Evolutionary conservation across 352 stramenopile genomes (phyloP), one percentile per base, ranked within the genome.

Genomic region (Pythium chondricola): DNA sequence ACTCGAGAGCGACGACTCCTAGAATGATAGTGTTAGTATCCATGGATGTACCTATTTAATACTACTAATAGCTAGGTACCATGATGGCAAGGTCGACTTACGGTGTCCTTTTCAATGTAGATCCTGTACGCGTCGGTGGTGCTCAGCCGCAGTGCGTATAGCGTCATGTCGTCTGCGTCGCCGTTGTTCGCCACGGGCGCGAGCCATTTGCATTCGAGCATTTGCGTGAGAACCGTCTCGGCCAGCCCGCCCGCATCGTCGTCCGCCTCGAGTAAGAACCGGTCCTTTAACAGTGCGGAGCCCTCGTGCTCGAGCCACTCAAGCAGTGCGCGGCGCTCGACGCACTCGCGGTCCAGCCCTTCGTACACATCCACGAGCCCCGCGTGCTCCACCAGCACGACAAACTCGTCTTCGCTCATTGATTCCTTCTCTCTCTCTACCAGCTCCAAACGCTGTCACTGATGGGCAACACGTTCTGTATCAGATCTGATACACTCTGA

Each of bases 331-430:
- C 56, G 63, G 43, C 75, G 65, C 51, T 85, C 74, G 43, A 89
- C 71, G 47, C 79, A 91, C 60, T 91, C 77, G 49, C 75, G 71
- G 24, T 69, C 74, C 30, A 71, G 73, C 40, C 78, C 75, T 29
- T 92, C 77, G 47, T 73, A 81, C 18, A 63, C 69, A 49, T 91
- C 80, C 18, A 88, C 67, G 43, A 92, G 71, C 17, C 80, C 80
- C 14, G 80, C 77, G 56, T 92, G 77, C 61, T 88, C 80, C 29
- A 85, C 62, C 45, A 88, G 63, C 69, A 92, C 77, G 26, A 92
- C 78, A 52, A 92, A 92, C 62, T 89, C 80, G 63, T 92, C 80
- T 53, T 92, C 80, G 58, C 74, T 89, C 74, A 87, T 88, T 9
- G 10, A 24, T 26, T 43, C 37, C 25, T 26, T 43, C 37, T 24